Evolutionary conservation across 805 yeast genomes (phyloP).

Genomic region (Metschnikowia lochheadii): DNA sequence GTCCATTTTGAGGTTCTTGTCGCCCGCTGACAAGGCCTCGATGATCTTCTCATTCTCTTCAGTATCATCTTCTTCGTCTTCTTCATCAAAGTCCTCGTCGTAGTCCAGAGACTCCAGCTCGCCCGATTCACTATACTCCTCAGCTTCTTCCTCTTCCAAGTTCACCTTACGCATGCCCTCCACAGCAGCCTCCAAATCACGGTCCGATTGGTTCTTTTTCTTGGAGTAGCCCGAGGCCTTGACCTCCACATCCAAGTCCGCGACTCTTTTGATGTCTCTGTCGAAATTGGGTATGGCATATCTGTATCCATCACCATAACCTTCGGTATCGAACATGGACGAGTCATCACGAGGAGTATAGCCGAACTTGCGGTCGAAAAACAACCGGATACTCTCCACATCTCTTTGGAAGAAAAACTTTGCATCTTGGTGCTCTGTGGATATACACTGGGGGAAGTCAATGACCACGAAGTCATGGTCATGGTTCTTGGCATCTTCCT

Average conservation of each 20-base stretch:
- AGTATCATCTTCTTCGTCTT: slow-evolving; percentile 24
- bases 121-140: slow-evolving; percentile 41
- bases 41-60: slow-evolving; percentile 55
- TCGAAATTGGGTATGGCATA: slow-evolving; percentile 74
- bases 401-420: slow-evolving; percentile 86
- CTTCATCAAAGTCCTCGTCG: slow-evolving; percentile 32
- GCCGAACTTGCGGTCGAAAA: slow-evolving; percentile 73
- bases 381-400: slow-evolving; percentile 81
- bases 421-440: slow-evolving; percentile 88
- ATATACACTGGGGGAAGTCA: slow-evolving; percentile 97
- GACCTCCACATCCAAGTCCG: slow-evolving; percentile 75
- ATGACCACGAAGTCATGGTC: slow-evolving; percentile 81
- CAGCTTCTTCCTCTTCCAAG: slow-evolving; percentile 21
- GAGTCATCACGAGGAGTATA: slow-evolving; percentile 67
- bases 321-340: slow-evolving; percentile 72
- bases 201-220: slow-evolving; percentile 38
- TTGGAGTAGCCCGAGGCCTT: slow-evolving; percentile 83
- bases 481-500: slow-evolving; percentile 43
- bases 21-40: slow-evolving; percentile 63
- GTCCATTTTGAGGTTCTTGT: slow-evolving; percentile 68
- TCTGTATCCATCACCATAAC: slow-evolving; percentile 75
- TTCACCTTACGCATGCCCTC: slow-evolving; percentile 54
- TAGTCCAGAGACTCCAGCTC: slow-evolving; percentile 19
- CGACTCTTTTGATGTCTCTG: slow-evolving; percentile 68
- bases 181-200: slow-evolving; percentile 75